Base-by-base conservation (phyloP, 768 basidiomycete genomes). In the Cytidiella melzeri region DNA sequence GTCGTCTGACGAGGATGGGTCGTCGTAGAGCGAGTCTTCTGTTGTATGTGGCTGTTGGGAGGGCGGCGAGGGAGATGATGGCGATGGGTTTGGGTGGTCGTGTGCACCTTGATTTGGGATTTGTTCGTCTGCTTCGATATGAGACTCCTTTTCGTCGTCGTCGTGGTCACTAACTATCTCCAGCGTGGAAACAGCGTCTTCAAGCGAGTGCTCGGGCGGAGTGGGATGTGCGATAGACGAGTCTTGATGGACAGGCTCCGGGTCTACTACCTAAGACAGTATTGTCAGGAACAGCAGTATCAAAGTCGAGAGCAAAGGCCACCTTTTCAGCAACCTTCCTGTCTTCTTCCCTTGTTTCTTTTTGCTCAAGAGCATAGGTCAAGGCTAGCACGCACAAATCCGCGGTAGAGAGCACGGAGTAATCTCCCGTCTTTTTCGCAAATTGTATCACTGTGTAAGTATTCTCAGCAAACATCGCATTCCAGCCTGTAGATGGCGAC, bases 391-490 rank as follows among this genome's bases (percentile, higher is more conserved):
- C 83, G 58, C 87, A 84, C 37, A 99, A 65, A 81, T 99, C 96
- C 12, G 93, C 77, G 65, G 85, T 80, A 12, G 92, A 96, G 34
- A 99, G 74, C 41, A 92, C 94, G 38, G 89, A 73, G 63, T 92
- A 94, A 67, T 99, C 96, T 63, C 96, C 96, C 0, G 95, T 95
- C 73, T 90, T 90, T 73, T 92, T 95, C 3, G 96, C 91, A 67
- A 83, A 84, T 53, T 86, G 84, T 48, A 87, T 89, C 3, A 95
- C 96, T 97, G 61, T 38, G 53, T 47, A 39, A 25, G 21, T 60
- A 25, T 38, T 51, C n/a, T 34, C 7, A 15, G 15, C 15, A 34
- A 34, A 34, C 30, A 7, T 34, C 30, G 30, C 30, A 34, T 34
- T 34, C 7, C 15, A 15, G 30, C 25, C n/a, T n/a, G n/a, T 12